Base-by-base conservation (phyloP, 192 early-diverging fungal species). In the Entrophospora sp. region DNA sequence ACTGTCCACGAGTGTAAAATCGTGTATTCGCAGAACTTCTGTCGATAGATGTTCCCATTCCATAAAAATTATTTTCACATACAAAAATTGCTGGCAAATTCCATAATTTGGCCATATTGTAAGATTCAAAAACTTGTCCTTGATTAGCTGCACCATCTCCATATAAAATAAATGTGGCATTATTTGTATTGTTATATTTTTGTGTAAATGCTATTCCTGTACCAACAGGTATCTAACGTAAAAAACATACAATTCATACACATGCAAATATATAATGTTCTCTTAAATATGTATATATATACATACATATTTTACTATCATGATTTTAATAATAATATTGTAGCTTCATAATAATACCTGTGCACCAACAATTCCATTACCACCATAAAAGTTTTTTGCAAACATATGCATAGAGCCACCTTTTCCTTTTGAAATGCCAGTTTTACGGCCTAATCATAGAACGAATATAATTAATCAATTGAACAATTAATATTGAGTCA, bases 361-460 rank as follows among this genome's bases (percentile, higher is more conserved):
- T 44, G 96, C 96, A 60, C 96, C 94, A 67, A 98, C 94, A 72
- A 98, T 98, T 67, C 96, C 96, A 85, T 98, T 98, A 64, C 96
- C 96, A 67, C 96, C 96, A 80, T 89, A 98, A 74, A 98, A 98
- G 72, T 89, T 88, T 67, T 79, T 82, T 48, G 88, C 86, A 79
- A 95, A 98, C 92, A 98, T 93, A 85, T 98, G 96, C 96, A 98
- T 98, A 61, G 96, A 98, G 14, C 96, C 96, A 69, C 94, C 96
- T 84, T 96, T 98, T 43, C 96, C 96, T 73, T 83, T 78, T 30
- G 93, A 94, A 73, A 88, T 86, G 73, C 96, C 96, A 53, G 77
- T 85, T 56, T 71, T 68, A 66, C 89, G 87, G 62, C 95, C 55
- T 57, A 22, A 46, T 24, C 4, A 46, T 22, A 20, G 2, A 45